Conservation (phyloP, 345 rosid species). For the Arabis hirsuta region DNA sequence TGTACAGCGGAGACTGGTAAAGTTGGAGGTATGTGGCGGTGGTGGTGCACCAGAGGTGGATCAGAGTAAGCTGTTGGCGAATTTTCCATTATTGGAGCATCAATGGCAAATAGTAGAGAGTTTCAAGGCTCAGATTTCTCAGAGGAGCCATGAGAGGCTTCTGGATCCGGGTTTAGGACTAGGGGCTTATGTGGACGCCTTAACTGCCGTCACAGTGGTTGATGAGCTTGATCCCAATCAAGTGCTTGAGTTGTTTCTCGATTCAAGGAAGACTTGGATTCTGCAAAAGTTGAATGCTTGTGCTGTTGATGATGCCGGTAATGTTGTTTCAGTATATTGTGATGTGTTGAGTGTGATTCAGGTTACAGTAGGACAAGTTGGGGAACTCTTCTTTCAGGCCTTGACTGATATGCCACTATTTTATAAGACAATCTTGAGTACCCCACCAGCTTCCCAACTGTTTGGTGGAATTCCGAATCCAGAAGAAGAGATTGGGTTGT, state of each 20-base stretch:
- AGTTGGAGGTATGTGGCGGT: conserved; percentile 31
- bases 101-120: conserved; percentile 99
- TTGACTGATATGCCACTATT: conserved; percentile 90
- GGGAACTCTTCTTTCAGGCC: conserved; percentile 86
- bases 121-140: conserved; percentile 93
- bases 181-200: conserved; percentile 77
- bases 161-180: conserved; percentile 66
- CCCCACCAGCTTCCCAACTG: conserved; percentile 95
- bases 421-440: conserved; percentile 77
- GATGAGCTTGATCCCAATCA: conserved; percentile 80
- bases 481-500: conserved; percentile 84
- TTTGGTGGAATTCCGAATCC: conserved; percentile 97
- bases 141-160: conserved; percentile 85
- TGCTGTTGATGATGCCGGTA: conserved; percentile 46
- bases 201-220: conserved; percentile 83
- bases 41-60: conserved; percentile 46
- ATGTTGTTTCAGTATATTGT: conserved; percentile 68
- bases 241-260: conserved; percentile 75
- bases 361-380: conserved; percentile 86
- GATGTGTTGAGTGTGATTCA: conserved; percentile 75
- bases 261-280: conserved; percentile 80
- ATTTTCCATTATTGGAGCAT: conserved; percentile 87
- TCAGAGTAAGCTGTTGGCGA: conserved; percentile 62
- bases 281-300: conserved; percentile 63
- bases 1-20: conserved; percentile 60